A percentile compares a stretch with the other conserved stretches of the same genome.
These are phyloP conservation scores for Thalassiosira ordinaria DNA, from an alignment of 352 stramenopile species.

Conservation along the genomic window DNA sequence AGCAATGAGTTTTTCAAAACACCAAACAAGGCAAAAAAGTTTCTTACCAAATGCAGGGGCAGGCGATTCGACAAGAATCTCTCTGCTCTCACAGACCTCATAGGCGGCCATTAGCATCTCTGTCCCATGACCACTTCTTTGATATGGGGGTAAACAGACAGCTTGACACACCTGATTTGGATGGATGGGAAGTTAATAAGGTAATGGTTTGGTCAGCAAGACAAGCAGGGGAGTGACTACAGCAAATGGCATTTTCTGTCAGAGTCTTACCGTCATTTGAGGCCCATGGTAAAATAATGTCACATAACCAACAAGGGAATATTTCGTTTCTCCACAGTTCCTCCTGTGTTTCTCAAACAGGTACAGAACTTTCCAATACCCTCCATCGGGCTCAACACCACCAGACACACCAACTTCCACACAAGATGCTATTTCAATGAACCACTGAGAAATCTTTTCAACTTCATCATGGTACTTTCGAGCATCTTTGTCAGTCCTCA, in stretches of 20 bases:
- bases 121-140: constrained; percentile 75
- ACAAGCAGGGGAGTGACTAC: no score
- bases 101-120: constrained; percentile 67
- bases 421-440: constrained; percentile 78
- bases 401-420: constrained; percentile 58
- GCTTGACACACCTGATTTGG: no score
- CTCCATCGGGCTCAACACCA: constrained; percentile 35
- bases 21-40: no score
- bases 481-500: constrained; percentile 36
- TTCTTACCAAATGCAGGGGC: constrained; percentile 42
- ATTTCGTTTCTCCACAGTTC: constrained; percentile 31
- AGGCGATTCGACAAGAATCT: constrained; percentile 43
- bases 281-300: constrained; percentile 72
- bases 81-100: constrained; percentile 13
- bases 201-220: no score
- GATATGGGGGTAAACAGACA: constrained; percentile 74
- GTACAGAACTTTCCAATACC: constrained; percentile 79
- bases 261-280: constrained; percentile 66
- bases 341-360: constrained; percentile 64
- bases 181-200: no score
- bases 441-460: constrained; percentile 71
- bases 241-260: no score
- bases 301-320: constrained; percentile 75
- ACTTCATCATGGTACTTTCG: constrained; percentile 71
- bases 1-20: no score